Conservation (phyloP, 2,329 filamentous ascomycete genomes). For the Cercospora janseana region DNA sequence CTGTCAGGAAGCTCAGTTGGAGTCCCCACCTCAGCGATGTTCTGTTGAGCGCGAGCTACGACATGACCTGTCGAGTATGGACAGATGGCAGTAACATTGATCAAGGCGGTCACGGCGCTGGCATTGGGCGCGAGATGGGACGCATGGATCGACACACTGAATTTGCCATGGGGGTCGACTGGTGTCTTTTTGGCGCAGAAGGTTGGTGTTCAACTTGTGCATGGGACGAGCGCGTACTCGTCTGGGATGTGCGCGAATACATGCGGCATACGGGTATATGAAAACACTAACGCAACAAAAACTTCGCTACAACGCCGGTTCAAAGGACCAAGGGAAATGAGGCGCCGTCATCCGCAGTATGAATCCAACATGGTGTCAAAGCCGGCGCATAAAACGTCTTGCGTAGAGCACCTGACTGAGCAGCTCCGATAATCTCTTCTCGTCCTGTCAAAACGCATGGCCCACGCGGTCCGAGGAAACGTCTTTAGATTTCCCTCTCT, state of each 20-base stretch:
- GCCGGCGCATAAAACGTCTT: no score
- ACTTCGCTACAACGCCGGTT: background rate
- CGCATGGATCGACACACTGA: conserved; percentile 92
- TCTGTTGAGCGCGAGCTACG: conserved; percentile 85
- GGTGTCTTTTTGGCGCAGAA: conserved; percentile 93
- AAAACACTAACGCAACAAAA: background rate
- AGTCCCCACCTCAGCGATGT: conserved; percentile 90
- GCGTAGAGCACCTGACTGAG: no score
- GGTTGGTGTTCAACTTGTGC: conserved; percentile 94
- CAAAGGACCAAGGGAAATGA: background rate
- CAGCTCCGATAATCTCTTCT: background rate
- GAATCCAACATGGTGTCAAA: no score
- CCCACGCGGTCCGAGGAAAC: background rate
- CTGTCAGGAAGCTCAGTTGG: conserved; percentile 82
- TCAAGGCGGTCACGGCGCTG: conserved; percentile 37
- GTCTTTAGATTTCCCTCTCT: background rate
- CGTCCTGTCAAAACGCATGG: background rate
- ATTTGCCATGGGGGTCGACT: conserved; percentile 94
- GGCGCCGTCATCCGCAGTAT: no score
- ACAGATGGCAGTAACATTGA: conserved; percentile 67
- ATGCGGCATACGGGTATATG: conserved; percentile 48
- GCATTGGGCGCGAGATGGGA: conserved; percentile 63
- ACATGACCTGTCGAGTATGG: conserved; percentile 97
- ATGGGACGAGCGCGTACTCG: conserved; percentile 87
- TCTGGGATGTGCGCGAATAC: conserved; percentile 81